phyloP scores from a whole-genome alignment of 2,329 filamentous ascomycete genomes.

The Coniochaeta ligniaria region DNA sequence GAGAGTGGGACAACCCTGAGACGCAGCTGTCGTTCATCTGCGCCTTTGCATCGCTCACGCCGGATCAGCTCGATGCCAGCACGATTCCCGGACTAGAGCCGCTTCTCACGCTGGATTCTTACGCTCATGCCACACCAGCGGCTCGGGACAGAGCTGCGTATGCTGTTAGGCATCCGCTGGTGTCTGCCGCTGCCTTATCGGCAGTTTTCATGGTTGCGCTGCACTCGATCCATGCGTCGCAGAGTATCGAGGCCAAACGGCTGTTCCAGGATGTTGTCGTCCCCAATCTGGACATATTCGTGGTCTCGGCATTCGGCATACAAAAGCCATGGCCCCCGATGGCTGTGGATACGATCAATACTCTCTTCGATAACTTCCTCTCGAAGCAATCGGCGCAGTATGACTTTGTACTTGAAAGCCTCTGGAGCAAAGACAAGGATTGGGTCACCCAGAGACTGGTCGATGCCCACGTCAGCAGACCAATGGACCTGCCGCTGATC shows the following conservation, averaged over 20 bases:
- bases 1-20: conserved; percentile 77
- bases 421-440: conserved; percentile 84
- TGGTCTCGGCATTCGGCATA: conserved; percentile 71
- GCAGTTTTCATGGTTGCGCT: conserved; percentile 60
- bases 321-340: conserved; percentile 70
- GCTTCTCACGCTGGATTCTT: conserved; percentile 62
- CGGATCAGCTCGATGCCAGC: conserved; percentile 72
- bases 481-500: conserved; percentile 59
- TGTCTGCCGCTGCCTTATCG: conserved; percentile 77
- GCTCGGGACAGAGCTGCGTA: conserved; percentile 45
- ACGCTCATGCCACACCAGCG: conserved; percentile 38
- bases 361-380: conserved; percentile 77
- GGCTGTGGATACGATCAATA: conserved; percentile 67
- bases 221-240: conserved; percentile 52
- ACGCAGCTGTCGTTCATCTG: conserved; percentile 92
- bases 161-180: conserved; percentile 77
- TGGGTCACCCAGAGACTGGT: conserved; percentile 81
- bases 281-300: conserved; percentile 70
- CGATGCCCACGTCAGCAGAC: conserved; percentile 64
- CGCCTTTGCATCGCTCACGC: conserved; percentile 71
- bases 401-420: conserved; percentile 81
- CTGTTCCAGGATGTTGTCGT: conserved; percentile 61
- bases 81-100: conserved; percentile 75
- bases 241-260: conserved; percentile 55
- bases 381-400: conserved; percentile 70